Percentiles rank a stretch among this genome's conserved stretches.
Evolutionary conservation across 805 yeast genomes (phyloP).

Genomic region (Saccharomycopsis microspora): DNA sequence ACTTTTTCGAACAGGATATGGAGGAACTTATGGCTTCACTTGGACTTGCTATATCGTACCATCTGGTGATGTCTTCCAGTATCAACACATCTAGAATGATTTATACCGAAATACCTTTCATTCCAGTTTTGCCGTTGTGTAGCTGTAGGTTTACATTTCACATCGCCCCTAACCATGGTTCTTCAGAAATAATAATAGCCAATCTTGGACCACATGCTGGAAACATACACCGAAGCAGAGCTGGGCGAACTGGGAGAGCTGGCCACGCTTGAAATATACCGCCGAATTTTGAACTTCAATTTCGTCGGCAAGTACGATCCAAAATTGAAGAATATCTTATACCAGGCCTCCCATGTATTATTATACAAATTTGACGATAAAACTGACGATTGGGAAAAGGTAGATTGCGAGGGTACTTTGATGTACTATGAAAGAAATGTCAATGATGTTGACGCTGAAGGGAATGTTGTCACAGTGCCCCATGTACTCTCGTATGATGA

Average conservation of each 20-base stretch:
- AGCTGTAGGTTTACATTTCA: no score
- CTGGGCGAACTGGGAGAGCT: background rate
- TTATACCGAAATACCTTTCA: no score
- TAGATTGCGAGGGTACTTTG: conserved; percentile 60
- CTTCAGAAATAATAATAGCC: background rate
- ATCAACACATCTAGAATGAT: no score
- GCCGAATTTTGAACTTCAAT: conserved; percentile 60
- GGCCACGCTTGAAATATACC: conserved; percentile 48
- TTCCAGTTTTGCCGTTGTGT: no score
- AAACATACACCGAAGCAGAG: background rate
- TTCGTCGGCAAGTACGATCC: conserved; percentile 74
- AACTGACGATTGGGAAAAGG: conserved; percentile 56
- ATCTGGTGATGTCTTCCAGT: no score
- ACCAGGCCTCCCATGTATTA: conserved; percentile 62
- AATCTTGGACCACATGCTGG: background rate
- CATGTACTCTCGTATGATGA: conserved; percentile 1
- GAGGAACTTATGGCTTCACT: no score
- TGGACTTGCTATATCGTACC: no score
- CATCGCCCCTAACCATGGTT: background rate
- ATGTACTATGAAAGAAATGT: conserved; percentile 49
- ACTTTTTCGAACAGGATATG: no score
- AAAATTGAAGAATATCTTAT: conserved; percentile 51
- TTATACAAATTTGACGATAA: conserved; percentile 50
- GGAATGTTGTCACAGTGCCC: conserved; percentile 4
- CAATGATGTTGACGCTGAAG: conserved; percentile 21